A percentile compares a stretch with the other conserved stretches of the same genome.
Conservation (phyloP, 805 yeast genomes). For the Candida corydali region DNA sequence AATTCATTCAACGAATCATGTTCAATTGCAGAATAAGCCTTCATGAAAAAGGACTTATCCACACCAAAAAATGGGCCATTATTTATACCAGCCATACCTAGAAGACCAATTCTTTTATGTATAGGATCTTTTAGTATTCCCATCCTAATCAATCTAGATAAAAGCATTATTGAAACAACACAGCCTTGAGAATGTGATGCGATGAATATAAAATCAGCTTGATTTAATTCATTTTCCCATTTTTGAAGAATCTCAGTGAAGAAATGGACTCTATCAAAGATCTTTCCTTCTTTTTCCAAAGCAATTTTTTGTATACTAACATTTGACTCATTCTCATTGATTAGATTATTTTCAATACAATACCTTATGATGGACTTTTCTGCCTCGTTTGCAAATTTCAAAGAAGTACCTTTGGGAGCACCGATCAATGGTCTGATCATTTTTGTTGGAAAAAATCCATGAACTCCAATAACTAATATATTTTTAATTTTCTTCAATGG, state of each 20-base stretch:
- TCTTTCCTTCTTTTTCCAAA: constrained; percentile 88
- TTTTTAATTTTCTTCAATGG: constrained; percentile 41
- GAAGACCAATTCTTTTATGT: constrained; percentile 54
- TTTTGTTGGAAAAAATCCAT: constrained; percentile 91
- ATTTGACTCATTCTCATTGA: constrained; percentile 27
- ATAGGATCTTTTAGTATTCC: constrained; percentile 41
- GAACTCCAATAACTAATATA: constrained; percentile 85
- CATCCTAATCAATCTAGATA: constrained; percentile 66
- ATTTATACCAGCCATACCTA: constrained; percentile 95
- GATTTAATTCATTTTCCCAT: constrained; percentile 55
- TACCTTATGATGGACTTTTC: constrained; percentile 68
- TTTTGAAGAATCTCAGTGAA: constrained; percentile 68
- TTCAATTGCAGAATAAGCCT: constrained; percentile 89
- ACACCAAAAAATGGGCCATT: constrained; percentile 92
- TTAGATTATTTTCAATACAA: constrained; percentile 44
- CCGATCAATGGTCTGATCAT: constrained; percentile 86
- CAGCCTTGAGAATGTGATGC: constrained; percentile 97
- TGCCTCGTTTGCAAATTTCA: constrained; percentile 86
- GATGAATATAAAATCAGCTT: constrained; percentile 82
- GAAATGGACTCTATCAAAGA: constrained; percentile 78
- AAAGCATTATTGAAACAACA: constrained; percentile 78
- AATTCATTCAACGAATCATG: constrained; percentile 81
- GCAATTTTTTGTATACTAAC: constrained; percentile 81
- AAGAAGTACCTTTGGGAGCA: constrained; percentile 94
- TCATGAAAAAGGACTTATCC: constrained; percentile 77